Evolutionary conservation across 2,329 filamentous ascomycete genomes (phyloP).

Genomic region (Thelonectria blattea): DNA sequence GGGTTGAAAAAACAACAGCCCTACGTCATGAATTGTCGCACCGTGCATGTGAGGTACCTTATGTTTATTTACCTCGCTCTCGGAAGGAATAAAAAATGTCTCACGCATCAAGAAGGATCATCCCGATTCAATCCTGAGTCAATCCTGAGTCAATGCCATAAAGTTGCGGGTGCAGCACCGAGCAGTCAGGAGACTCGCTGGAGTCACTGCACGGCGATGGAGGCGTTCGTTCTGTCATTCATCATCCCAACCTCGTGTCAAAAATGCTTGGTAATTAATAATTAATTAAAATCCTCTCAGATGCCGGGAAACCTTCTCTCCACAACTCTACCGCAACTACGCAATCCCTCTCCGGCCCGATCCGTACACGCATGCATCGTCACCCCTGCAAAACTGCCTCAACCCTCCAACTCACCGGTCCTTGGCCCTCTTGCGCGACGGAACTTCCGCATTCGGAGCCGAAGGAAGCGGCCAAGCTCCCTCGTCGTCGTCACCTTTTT

Average conservation of each 20-base stretch:
- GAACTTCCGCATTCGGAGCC: background rate
- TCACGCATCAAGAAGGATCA: background rate
- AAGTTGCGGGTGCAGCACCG: background rate
- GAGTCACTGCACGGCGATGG: background rate
- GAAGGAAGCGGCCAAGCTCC: background rate
- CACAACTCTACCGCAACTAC: no score
- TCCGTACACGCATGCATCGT: background rate
- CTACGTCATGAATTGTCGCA: background rate
- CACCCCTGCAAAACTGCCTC: background rate
- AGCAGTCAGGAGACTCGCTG: background rate
- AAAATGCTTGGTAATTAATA: background rate
- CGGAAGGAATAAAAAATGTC: background rate
- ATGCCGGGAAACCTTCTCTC: background rate
- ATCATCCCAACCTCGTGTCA: background rate
- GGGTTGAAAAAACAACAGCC: background rate
- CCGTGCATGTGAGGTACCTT: background rate
- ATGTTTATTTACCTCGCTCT: background rate
- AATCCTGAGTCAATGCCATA: background rate
- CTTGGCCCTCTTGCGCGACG: background rate
- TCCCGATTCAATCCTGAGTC: background rate
- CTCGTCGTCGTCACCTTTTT: background rate
- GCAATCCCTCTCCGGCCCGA: no score
- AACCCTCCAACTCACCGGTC: background rate
- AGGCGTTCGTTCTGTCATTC: background rate
- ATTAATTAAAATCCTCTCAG: background rate